Evolutionary conservation across 2,329 filamentous ascomycete species (phyloP), one percentile per base, ranked within the genome.

Genomic region (Pseudogymnoascus sp.): DNA sequence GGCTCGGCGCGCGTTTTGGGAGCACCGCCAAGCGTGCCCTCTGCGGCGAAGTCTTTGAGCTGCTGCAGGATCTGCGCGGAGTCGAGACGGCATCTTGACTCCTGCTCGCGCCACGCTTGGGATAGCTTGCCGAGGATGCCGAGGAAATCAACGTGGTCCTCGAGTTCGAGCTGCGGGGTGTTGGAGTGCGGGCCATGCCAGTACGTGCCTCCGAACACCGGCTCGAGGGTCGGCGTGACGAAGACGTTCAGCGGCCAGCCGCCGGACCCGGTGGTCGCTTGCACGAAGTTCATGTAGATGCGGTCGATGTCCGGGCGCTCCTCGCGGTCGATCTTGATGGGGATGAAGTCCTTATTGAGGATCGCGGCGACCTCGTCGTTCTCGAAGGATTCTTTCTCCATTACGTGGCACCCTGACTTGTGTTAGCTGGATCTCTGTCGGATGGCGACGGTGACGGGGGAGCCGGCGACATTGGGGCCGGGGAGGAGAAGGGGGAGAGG

Each of bases 221-320:
- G 94, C 71, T 96, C 88, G 25, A 97, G 82, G 68, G 96, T 88
- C 0, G 94, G 92, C 0, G 94, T 99, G 31, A 97, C 82, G 73
- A 99, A 97, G n/a, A 96, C 87, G 72, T 97, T 97, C 65, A 97
- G 78, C 0, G 94, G 94, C 92, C 94, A 97, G 40, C 94, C 94
- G 8, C 92, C 93, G 1, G 85, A 88, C 18, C 90, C 92, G 64
- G 89, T 96, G 10, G 94, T 93, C 1, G 93, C 93, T 74, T 97
- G 92, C 42, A 96, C 88, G 75, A 96, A 99, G 77, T 96, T 96
- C 91, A 97, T 97, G 75, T 97, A 97, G 67, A 97, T 92, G 66
- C 90, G 87, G 72, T 99, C 94, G 67, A 97, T 86, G 72, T 97
- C 92, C 7, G 93, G 93, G 25, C 93, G 86, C 76, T 96, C 91